A percentile compares a stretch with the other conserved stretches of the same genome.
Conservation (phyloP, 768 basidiomycete species). For the Mycena rebaudengoi region DNA sequence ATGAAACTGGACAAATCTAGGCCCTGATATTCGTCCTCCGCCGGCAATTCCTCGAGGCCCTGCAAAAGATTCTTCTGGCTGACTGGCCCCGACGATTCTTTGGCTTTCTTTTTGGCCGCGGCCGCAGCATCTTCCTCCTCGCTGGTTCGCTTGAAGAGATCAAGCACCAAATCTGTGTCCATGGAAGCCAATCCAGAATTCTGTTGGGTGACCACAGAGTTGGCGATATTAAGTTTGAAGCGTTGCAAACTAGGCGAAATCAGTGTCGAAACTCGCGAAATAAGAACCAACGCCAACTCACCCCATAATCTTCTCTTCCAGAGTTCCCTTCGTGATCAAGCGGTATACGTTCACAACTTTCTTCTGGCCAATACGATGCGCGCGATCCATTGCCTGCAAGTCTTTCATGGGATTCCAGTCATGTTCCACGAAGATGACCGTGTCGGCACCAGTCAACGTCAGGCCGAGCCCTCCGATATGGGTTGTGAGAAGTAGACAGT, state of each 20-base stretch:
- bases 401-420: conserved; percentile 99
- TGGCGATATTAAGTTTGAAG: conserved; percentile 98
- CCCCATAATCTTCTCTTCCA: conserved; percentile 99
- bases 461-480: conserved; percentile 96
- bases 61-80: conserved; percentile 87
- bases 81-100: conserved; percentile 62
- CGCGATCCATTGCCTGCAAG: conserved; percentile 98
- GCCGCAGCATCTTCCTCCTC: conserved; percentile 75
- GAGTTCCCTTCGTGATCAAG: conserved; percentile 93
- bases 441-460: conserved; percentile 97
- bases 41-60: conserved; percentile 90
- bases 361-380: conserved; percentile 98
- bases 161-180: conserved; percentile 97
- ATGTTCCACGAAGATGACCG: conserved; percentile 99
- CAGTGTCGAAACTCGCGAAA: conserved; percentile 16
- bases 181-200: conserved; percentile 93
- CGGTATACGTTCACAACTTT: conserved; percentile 99
- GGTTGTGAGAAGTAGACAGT: conserved; percentile 94
- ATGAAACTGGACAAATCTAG: conserved; percentile 90
- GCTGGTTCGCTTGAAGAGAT: conserved; percentile 86
- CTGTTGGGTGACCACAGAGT: conserved; percentile 96
- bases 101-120: conserved; percentile 60
- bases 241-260: conserved; percentile 79
- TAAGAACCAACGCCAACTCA: conserved; percentile 51
- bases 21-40: conserved; percentile 92